phyloP scores from a whole-genome alignment of 23 red algal genomes.

The Gracilaria vermiculophylla region DNA sequence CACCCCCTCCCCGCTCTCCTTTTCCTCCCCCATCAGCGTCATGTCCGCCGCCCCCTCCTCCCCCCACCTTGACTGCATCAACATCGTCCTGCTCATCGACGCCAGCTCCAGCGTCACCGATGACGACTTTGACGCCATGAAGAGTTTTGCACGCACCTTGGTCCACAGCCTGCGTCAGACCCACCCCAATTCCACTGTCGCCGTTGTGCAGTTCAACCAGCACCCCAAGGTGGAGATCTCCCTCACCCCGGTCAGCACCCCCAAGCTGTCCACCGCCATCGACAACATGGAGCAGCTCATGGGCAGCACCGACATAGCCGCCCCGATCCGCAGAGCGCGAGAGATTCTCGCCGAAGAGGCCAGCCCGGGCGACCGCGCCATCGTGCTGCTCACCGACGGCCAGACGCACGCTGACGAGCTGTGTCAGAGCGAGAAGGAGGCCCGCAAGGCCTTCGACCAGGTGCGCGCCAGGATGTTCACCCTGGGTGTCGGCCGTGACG shows the following conservation, averaged over 20 bases:
- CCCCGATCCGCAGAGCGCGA: constrained; percentile 66
- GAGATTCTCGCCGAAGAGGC: constrained; percentile 68
- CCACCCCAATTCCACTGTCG: constrained; percentile 47
- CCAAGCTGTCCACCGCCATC: constrained; percentile 55
- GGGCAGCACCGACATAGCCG: constrained; percentile 87
- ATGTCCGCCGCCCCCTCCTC: neutral
- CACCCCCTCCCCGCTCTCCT: constrained; percentile 5
- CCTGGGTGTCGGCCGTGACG: constrained; percentile 87
- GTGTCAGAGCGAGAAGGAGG: constrained; percentile 57
- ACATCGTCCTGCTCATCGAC: constrained; percentile 78
- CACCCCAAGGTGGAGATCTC: constrained; percentile 71
- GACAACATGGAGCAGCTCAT: constrained; percentile 90
- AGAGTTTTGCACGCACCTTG: constrained; percentile 69
- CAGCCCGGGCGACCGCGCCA: constrained; percentile 59
- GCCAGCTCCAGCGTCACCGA: constrained; percentile 82
- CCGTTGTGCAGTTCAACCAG: constrained; percentile 94
- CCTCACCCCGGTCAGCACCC: constrained; percentile 49
- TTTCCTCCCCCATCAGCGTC: constrained; percentile 62
- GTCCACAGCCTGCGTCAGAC: constrained; percentile 61
- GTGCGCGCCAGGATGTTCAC: constrained; percentile 75
- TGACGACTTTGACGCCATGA: constrained; percentile 88
- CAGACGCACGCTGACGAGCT: constrained; percentile 91
- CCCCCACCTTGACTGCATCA: constrained; percentile 6
- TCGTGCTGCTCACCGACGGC: constrained; percentile 90
- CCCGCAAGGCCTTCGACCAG: constrained; percentile 49